Base-by-base conservation (phyloP, 2,329 filamentous ascomycete species). In the Huntiella savannae region DNA sequence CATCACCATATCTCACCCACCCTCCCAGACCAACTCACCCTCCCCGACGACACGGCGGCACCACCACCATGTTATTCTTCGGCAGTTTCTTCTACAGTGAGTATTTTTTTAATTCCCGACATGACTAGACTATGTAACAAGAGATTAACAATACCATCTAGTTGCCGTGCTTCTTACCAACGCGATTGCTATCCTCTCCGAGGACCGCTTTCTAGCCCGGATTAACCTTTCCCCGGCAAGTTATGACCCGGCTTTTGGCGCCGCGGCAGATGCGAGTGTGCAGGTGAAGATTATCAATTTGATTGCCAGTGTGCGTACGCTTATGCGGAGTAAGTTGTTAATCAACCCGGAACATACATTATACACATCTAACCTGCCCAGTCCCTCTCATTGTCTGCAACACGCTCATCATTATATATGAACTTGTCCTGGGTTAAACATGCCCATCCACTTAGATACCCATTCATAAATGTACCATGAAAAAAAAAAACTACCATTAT, bases 131-230 rank as follows among this genome's bases (percentile, higher is more conserved):
- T 12, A 36, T 12, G 10, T 12, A 37, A 37, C 35, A 5, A 7
- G 19, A 43, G 16, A 33, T n/a, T 38, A 39, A 35, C 17, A 16
- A 19, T 13, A 12, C 2, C 15, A 15, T 7, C 39, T 50, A 61
- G 82, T 88, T 54, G 73, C 77, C 55, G 70, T 93, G 60, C 83
- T 96, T 57, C 74, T 96, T 59, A 78, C 91, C 64, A 98, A 98
- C 64, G 84, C 85, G 54, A 80, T 96, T 59, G 85, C 87, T 52
- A 77, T 95, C 58, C 80, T 96, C 53, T 93, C 85, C 55, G 87
- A 94, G 74, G 86, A 94, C 65, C 81, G 86, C 52, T 94, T 94
- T 63, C 82, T 94, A 54, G 64, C 81, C 65, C 79, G 61, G 55
- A 92, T 62, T 64, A 87, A 87, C 58, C 87, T 88, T 72, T 87